Conservation (phyloP, 176 grass and related monocot genomes). For the Lolium perenne region DNA sequence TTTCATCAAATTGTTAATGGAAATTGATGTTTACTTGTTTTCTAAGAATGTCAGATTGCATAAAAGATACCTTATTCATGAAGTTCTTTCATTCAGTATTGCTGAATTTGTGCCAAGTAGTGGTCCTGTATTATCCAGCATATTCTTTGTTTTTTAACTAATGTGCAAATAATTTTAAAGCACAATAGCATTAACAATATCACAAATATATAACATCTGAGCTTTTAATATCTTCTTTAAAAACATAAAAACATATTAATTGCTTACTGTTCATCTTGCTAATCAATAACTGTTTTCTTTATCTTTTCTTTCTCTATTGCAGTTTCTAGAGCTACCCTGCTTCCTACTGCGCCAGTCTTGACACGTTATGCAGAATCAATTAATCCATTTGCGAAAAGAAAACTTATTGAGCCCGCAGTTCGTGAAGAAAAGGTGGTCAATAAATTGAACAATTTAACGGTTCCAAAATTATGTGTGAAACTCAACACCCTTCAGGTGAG, state of each 20-base stretch:
- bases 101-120: slow-evolving; percentile 8
- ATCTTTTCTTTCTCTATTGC: slow-evolving; percentile 34
- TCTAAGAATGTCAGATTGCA: neutral
- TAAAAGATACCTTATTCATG: neutral
- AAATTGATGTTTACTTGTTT: neutral
- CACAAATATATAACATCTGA: slow-evolving; percentile 3
- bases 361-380: slow-evolving; percentile 78
- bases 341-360: slow-evolving; percentile 69
- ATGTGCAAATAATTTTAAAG: slow-evolving; percentile 22
- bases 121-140: neutral
- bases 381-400: slow-evolving; percentile 82
- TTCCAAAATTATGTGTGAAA: slow-evolving; percentile 84
- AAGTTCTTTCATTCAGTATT: slow-evolving; percentile 7
- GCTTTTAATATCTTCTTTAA: neutral
- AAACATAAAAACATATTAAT: slow-evolving; percentile 22
- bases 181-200: slow-evolving; percentile 11
- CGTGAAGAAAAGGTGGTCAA: slow-evolving; percentile 59
- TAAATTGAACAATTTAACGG: slow-evolving; percentile 63
- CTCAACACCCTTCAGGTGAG: slow-evolving; percentile 89
- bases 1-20: neutral
- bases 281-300: slow-evolving; percentile 21
- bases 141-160: slow-evolving; percentile 5
- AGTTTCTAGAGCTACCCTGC: slow-evolving; percentile 70
- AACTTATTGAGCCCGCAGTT: slow-evolving; percentile 48
- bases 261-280: slow-evolving; percentile 27